Base-by-base conservation (phyloP, 2,329 filamentous ascomycete genomes). In the Didymella sp. region DNA sequence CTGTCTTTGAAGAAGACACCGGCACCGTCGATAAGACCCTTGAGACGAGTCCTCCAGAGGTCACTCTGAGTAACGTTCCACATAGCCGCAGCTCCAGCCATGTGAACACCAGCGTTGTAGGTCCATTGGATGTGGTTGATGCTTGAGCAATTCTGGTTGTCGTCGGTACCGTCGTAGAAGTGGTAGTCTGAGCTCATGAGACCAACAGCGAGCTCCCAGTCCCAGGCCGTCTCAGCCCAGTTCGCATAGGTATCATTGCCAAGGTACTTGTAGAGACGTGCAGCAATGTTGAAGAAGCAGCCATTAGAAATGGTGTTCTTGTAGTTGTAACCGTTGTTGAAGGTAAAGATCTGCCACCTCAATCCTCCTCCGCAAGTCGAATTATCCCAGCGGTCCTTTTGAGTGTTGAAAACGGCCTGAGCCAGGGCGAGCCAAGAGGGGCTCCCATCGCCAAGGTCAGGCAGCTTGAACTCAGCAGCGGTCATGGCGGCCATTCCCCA, bases 271-370 rank as follows among this genome's bases (percentile, higher is more conserved):
- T 87, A 89, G 9, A 94, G 82, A 24, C 91, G 87, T 0, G 91
- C 88, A 3, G 89, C 88, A 25, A 96, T 83, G 74, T 94, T 89
- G 77, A 96, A 93, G 75, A 96, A 87, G 27, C 87, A 88, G 31
- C 90, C 91, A 74, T 95, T 95, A 60, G 88, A 88, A 65, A 93
- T 85, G 21, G 87, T 84, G 78, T 94, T 94, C 76, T 92, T 95
- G 83, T 96, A 95, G 67, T 86, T 83, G 73, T 92, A 88, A 17
- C 92, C 92, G 28, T 73, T 88, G 73, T 96, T 94, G 68, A 84
- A 85, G 4, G 83, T 77, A 72, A 88, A 93, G 64, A 96, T 92
- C 79, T 96, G 91, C 90, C 90, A 94, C 51, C 85, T 81, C 46
- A 95, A 79, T 6, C 91, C 92, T 58, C 91, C 91, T 25, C 81